phyloP scores from a whole-genome alignment of 2,329 filamentous ascomycete genomes.

The Aspergillus pseudoglaucus region DNA sequence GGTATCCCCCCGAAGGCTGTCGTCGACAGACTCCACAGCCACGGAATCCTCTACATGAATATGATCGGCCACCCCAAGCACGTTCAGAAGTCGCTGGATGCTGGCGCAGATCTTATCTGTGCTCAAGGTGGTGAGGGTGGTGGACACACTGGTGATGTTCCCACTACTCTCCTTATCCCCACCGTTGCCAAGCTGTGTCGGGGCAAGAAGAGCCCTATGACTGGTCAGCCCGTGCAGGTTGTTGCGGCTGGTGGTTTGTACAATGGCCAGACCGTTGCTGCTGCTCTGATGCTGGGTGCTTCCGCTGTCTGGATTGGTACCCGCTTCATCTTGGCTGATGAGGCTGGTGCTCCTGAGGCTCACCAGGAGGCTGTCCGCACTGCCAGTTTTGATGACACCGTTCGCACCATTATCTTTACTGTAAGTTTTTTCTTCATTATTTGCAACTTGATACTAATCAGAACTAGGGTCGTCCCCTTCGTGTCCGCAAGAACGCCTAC shows the following conservation, averaged over 20 bases:
- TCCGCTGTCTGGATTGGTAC: conserved; percentile 94
- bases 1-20: conserved; percentile 84
- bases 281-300: conserved; percentile 87
- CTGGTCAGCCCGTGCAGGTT: conserved; percentile 80
- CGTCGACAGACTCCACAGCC: conserved; percentile 81
- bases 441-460: conserved; percentile 9
- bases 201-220: conserved; percentile 78
- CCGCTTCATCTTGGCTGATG: conserved; percentile 85
- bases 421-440: conserved; percentile 22
- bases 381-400: conserved; percentile 86
- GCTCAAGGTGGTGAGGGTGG: conserved; percentile 97
- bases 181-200: conserved; percentile 76
- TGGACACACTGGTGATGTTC: conserved; percentile 90
- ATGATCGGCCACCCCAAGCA: conserved; percentile 99
- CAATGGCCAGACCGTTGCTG: conserved; percentile 85
- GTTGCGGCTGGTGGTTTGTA: conserved; percentile 90
- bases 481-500: conserved; percentile 88
- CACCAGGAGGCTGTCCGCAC: conserved; percentile 96
- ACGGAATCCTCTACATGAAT: conserved; percentile 96
- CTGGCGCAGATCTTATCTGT: conserved; percentile 93
- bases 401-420: conserved; percentile 97
- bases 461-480: conserved; percentile 69
- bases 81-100: conserved; percentile 88
- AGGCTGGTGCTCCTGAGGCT: conserved; percentile 85
- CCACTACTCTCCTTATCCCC: conserved; percentile 86